Evolutionary conservation across 1,139 yeast genomes (phyloP).

Genomic region (Taphrina wiesneri): DNA sequence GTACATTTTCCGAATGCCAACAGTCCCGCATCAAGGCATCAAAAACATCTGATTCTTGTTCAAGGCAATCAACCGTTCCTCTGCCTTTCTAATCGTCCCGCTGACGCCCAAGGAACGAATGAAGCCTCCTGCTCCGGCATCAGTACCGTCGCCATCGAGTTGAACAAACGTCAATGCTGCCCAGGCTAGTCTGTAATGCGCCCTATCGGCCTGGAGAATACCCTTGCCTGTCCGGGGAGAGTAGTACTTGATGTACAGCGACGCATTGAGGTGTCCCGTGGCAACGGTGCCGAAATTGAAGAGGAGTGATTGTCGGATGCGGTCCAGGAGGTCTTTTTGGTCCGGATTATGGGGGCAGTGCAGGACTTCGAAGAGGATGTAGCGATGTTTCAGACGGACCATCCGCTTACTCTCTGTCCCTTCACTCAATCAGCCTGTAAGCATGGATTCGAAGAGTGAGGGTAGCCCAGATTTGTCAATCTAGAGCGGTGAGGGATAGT

Average conservation of each 20-base stretch:
- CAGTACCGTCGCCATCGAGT: constrained; percentile 38
- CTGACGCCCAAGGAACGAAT: constrained; percentile 69
- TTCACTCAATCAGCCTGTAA: not conserved
- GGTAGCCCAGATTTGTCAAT: too few species aligned
- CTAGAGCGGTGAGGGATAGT: too few species aligned
- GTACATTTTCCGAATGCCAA: too few species aligned
- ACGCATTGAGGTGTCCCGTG: constrained; percentile 56
- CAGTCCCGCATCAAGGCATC: too few species aligned
- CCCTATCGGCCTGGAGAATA: constrained; percentile 73
- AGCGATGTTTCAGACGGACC: constrained; percentile 88
- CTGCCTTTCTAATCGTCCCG: constrained; percentile 83
- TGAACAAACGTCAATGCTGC: constrained; percentile 68
- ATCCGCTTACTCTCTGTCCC: constrained; percentile 46
- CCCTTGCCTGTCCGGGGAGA: constrained; percentile 82
- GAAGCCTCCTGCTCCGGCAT: constrained; percentile 55
- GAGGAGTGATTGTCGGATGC: constrained; percentile 50
- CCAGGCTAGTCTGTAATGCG: constrained; percentile 61
- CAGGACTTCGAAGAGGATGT: constrained; percentile 73
- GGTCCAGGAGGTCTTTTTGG: constrained; percentile 56
- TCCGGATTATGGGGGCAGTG: constrained; percentile 48
- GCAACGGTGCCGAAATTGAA: constrained; percentile 78
- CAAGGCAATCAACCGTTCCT: constrained; percentile 51
- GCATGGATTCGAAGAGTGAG: too few species aligned
- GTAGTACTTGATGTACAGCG: constrained; percentile 63
- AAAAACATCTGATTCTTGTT: constrained; percentile 11